Evolutionary conservation across 495 filamentous ascomycete genomes (phyloP), one percentile per base, ranked within the genome.

Genomic region (Penicillium coprophilum): DNA sequence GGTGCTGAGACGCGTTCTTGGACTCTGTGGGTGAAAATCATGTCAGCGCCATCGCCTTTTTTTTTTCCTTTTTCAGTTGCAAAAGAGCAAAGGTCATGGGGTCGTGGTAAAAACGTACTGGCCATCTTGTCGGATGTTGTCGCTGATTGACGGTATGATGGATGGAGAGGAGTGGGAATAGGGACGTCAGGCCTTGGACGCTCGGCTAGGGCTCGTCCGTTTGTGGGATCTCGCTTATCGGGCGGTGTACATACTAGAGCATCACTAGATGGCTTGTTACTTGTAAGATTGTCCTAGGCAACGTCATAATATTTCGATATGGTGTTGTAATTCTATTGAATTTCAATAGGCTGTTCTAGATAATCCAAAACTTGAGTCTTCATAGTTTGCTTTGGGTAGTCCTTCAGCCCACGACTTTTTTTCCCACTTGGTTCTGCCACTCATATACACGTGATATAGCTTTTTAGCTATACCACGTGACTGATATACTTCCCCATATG

Each of bases 1-100:
- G 96, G 82, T 96, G 92, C 85, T 97, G 92, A 63, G 92, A 96
- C 77, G 91, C 92, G 85, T 97, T 97, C 90, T 97, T 97, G 58
- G 92, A 96, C 85, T 97, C 91, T 95, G 71, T 54, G 50, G 45
- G 61, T 58, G 57, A 64, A 65, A 59, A 40, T 46, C 57, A 56
- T 58, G 72, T 69, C 61, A 72, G 63, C 53, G 56, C 64, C 41
- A 39, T 59, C 46, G 56, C 31, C n/a, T 47, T 47, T 17, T 47
- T 24, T 50, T 41, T 36, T 56, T 56, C 56, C 58, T 24, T 24
- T 24, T 24, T 24, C 5, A 24, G 5, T 38, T n/a, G 41, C 46
- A 62, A 36, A 19, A 11, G 53, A 43, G 30, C 23, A 12, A 31
- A 52, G 32, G 43, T 46, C n/a, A 45, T 40, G 45, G 31, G 24